These are phyloP conservation scores for Morella rubra DNA, from an alignment of 306 rosid species.

Conservation along the genomic window DNA sequence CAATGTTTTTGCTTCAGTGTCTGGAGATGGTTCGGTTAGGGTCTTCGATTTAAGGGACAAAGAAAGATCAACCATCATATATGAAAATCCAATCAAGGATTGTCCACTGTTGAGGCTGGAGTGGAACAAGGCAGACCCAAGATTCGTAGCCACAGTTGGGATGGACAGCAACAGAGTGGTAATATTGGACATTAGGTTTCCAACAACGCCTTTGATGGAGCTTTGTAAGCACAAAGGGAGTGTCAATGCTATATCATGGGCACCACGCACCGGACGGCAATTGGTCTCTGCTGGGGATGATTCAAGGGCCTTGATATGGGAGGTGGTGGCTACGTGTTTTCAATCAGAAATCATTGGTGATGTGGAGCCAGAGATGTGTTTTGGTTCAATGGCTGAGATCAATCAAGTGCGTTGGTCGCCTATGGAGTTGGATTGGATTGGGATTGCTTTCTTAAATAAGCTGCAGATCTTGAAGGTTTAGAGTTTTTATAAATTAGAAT, in stretches of 20 bases:
- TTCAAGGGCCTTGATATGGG: constrained; percentile 69
- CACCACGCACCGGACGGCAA: constrained; percentile 45
- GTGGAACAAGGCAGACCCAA: constrained; percentile 67
- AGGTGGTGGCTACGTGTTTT: constrained; percentile 35
- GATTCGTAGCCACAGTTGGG: constrained; percentile 58
- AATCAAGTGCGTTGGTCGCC: constrained; percentile 66
- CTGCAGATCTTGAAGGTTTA: constrained; percentile 62
- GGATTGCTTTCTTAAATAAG: constrained; percentile 45
- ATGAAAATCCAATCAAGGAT: constrained; percentile 48
- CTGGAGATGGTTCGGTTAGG: constrained; percentile 69
- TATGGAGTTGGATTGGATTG: constrained; percentile 52
- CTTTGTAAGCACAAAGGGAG: constrained; percentile 47
- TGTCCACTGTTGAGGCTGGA: constrained; percentile 56
- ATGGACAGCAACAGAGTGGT: constrained; percentile 59
- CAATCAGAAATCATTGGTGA: constrained; percentile 22
- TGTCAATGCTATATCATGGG: constrained; percentile 68
- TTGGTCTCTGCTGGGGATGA: constrained; percentile 62
- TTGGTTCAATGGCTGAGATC: constrained; percentile 49
- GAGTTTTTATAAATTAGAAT: neutral
- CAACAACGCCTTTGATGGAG: constrained; percentile 57
- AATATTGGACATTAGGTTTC: constrained; percentile 59
- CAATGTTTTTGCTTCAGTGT: constrained; percentile 64
- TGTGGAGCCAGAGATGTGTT: constrained; percentile 54
- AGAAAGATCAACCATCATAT: constrained; percentile 64
- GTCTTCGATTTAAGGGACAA: constrained; percentile 65